phyloP scores from a whole-genome alignment of 495 filamentous ascomycete species.

The Annulohypoxylon bovei region DNA sequence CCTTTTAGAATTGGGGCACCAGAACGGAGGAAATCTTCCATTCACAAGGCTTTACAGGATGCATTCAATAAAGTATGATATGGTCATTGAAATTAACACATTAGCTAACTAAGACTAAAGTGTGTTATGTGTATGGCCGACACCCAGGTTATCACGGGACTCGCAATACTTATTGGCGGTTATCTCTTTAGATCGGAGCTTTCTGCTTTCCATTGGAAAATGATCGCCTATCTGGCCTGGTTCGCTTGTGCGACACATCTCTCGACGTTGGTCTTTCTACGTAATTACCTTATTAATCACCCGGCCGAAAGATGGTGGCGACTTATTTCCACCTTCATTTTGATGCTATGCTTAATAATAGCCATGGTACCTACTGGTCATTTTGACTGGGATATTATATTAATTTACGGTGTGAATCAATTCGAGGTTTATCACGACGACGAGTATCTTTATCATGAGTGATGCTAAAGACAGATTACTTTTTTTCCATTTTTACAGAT shows the following conservation, averaged over 20 bases:
- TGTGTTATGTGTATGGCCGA: background rate
- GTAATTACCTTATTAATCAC: constrained; percentile 15
- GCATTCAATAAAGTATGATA: background rate
- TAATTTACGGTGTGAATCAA: no score
- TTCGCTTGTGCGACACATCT: constrained; percentile 55
- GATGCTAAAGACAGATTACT: no score
- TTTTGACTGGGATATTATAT: constrained; percentile 1
- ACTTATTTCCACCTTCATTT: constrained; percentile 12
- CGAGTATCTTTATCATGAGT: no score
- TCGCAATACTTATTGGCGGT: background rate
- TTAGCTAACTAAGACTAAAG: background rate
- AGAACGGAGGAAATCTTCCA: background rate
- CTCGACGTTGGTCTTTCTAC: constrained; percentile 50
- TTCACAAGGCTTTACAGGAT: background rate
- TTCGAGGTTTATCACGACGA: no score
- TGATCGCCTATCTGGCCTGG: constrained; percentile 52
- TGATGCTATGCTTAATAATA: constrained; percentile 7
- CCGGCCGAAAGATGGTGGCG: constrained; percentile 24
- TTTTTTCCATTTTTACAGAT: no score
- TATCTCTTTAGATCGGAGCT: background rate
- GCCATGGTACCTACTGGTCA: background rate
- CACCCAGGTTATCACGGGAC: background rate
- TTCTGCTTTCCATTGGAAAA: constrained; percentile 52
- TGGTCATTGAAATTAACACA: background rate
- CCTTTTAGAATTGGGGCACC: background rate